phyloP scores from a whole-genome alignment of 495 filamentous ascomycete species.

The Podospora comata region DNA sequence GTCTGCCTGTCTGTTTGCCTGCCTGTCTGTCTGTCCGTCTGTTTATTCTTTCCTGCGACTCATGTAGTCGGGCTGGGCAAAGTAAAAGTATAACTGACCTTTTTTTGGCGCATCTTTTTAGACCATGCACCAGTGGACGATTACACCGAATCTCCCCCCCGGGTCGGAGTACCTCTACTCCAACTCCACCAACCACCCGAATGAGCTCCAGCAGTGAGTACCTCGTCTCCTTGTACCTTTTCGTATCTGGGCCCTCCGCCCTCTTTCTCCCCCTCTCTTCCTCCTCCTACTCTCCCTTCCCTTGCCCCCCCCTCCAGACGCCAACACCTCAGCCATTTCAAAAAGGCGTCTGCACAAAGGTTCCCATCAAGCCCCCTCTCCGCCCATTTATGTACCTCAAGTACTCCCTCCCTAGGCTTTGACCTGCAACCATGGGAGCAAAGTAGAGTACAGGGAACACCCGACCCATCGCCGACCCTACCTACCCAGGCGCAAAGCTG shows the following conservation, averaged over 20 bases:
- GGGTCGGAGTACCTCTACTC: constrained; percentile 48
- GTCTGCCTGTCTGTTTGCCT: constrained; percentile 4
- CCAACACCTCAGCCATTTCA: constrained; percentile 17
- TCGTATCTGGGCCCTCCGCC: constrained; percentile 32
- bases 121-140: constrained; percentile 55
- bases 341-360: constrained; percentile 22
- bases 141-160: constrained; percentile 48
- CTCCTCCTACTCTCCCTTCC: background rate
- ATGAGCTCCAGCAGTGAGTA: constrained; percentile 51
- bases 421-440: constrained; percentile 29
- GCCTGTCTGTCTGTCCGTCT: background rate
- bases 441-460: constrained; percentile 28
- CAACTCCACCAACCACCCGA: constrained; percentile 47
- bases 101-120: constrained; percentile 28
- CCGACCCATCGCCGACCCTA: constrained; percentile 18
- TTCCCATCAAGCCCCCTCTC: constrained; percentile 22
- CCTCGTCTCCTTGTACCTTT: constrained; percentile 43
- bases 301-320: constrained; percentile 6
- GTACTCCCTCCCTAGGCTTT: constrained; percentile 30
- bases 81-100: constrained; percentile 20
- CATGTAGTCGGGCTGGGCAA: constrained; percentile 8
- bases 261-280: background rate
- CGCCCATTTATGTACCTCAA: constrained; percentile 36
- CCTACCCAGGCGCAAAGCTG: constrained; percentile 19
- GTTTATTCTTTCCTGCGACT: constrained; percentile 5